These are phyloP conservation scores for Beauveria sp. DNA, from an alignment of 2,329 filamentous ascomycete genomes.

Conservation along the genomic window DNA sequence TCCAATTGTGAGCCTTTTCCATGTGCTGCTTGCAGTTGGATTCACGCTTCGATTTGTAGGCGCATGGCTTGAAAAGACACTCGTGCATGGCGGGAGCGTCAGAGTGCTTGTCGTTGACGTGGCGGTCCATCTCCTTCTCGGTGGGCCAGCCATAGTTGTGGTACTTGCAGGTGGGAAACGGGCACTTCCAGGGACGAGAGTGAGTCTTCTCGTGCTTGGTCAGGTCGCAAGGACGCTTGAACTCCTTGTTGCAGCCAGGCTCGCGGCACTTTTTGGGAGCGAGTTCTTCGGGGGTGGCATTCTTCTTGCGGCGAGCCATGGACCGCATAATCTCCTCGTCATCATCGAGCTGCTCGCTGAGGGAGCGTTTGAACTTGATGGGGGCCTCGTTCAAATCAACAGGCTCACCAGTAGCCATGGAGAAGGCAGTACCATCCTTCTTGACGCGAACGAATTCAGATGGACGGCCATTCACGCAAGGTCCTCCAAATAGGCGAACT, in stretches of 20 bases:
- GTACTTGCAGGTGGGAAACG: constrained; percentile 77
- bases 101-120: constrained; percentile 94
- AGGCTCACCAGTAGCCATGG: constrained; percentile 61
- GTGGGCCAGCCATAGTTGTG: constrained; percentile 87
- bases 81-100: constrained; percentile 70
- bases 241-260: constrained; percentile 76
- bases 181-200: constrained; percentile 92
- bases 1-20: constrained; percentile 91
- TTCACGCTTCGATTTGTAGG: constrained; percentile 91
- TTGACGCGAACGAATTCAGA: constrained; percentile 78
- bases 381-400: constrained; percentile 48
- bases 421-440: constrained; percentile 72
- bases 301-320: constrained; percentile 95
- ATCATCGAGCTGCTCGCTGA: constrained; percentile 63
- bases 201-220: constrained; percentile 99
- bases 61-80: constrained; percentile 76
- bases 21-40: constrained; percentile 98
- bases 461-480: constrained; percentile 73
- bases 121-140: constrained; percentile 93
- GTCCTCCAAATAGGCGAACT: constrained; percentile 72
- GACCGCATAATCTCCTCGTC: constrained; percentile 80
- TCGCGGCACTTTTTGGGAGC: constrained; percentile 71
- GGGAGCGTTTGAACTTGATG: constrained; percentile 56
- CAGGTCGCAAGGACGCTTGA: constrained; percentile 93
- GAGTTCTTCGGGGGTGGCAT: constrained; percentile 75